Evolutionary conservation across 108 stramenopile species (phyloP).

Genomic region (Nitzschia sp.): DNA sequence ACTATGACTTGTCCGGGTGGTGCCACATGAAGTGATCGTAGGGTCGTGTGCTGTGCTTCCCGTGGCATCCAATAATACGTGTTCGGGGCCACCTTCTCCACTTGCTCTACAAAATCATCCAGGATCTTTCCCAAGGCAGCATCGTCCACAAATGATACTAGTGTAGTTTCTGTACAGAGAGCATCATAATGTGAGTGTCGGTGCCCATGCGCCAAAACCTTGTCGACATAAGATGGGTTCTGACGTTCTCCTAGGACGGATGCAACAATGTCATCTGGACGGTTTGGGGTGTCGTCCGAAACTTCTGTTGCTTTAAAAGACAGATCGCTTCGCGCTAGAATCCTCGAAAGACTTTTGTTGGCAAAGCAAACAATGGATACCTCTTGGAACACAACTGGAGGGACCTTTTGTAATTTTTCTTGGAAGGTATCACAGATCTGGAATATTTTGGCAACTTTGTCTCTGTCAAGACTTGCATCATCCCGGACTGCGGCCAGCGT

Average conservation of each 20-base stretch:
- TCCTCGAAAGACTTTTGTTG: not conserved
- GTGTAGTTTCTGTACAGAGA: constrained; percentile 1
- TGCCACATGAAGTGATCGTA: not conserved
- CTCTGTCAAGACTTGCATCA: not conserved
- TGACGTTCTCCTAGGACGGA: not conserved
- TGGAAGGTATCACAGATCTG: not conserved
- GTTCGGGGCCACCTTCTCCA: not conserved
- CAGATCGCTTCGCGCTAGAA: not conserved
- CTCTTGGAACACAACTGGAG: not conserved
- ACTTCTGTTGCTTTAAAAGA: not conserved
- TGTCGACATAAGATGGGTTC: not conserved
- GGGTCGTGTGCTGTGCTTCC: not conserved
- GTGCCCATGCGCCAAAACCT: not conserved
- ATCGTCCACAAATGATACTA: not conserved
- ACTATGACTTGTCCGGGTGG: no score
- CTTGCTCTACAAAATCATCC: not conserved
- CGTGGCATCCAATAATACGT: constrained; percentile 1
- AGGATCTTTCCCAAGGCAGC: not conserved
- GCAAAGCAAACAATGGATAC: constrained; percentile 3
- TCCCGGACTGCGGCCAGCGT: not conserved
- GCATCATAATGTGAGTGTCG: not conserved
- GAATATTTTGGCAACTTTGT: not conserved
- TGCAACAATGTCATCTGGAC: not conserved
- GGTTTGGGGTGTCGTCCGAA: not conserved
- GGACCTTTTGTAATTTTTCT: not conserved